These are phyloP conservation scores for Trifolium subterraneum DNA, from an alignment of 306 rosid genomes.

Conservation along the genomic window DNA sequence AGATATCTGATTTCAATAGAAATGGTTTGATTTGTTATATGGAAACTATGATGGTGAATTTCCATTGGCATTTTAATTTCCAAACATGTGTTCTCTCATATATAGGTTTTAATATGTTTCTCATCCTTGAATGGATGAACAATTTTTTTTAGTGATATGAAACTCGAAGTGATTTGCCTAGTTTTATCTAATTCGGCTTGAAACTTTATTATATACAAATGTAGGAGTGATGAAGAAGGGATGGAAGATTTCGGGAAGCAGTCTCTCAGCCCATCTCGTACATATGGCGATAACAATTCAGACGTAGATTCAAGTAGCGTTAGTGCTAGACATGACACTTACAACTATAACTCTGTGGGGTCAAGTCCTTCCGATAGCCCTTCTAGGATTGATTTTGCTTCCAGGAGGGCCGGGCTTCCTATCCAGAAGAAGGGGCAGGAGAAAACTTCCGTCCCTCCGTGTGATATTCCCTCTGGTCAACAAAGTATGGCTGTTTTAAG, in stretches of 20 bases:
- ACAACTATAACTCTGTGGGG: slow-evolving; percentile 58
- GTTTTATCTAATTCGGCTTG: slow-evolving; percentile 26
- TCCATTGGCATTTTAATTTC: slow-evolving; percentile 24
- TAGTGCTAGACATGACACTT: slow-evolving; percentile 75
- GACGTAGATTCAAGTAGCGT: slow-evolving; percentile 79
- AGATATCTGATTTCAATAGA: slow-evolving; percentile 15
- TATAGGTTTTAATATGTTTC: not conserved
- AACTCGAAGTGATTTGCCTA: slow-evolving; percentile 11
- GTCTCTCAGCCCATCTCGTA: slow-evolving; percentile 71
- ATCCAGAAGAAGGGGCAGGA: slow-evolving; percentile 69
- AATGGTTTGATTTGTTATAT: not conserved
- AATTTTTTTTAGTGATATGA: slow-evolving; percentile 27
- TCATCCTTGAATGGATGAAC: slow-evolving; percentile 19
- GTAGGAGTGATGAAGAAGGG: slow-evolving; percentile 88
- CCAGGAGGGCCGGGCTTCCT: slow-evolving; percentile 59
- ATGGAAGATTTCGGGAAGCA: slow-evolving; percentile 72
- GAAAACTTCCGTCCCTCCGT: slow-evolving; percentile 51
- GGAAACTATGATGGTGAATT: slow-evolving; percentile 21
- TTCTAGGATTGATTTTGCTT: slow-evolving; percentile 71
- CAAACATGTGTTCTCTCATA: not conserved
- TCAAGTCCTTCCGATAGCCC: slow-evolving; percentile 83
- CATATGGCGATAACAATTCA: slow-evolving; percentile 66
- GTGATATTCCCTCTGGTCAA: slow-evolving; percentile 55
- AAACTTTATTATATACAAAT: slow-evolving; percentile 37
- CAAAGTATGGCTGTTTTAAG: slow-evolving; percentile 69